phyloP scores from a whole-genome alignment of 495 filamentous ascomycete genomes.

The Oidiodendron maius region DNA sequence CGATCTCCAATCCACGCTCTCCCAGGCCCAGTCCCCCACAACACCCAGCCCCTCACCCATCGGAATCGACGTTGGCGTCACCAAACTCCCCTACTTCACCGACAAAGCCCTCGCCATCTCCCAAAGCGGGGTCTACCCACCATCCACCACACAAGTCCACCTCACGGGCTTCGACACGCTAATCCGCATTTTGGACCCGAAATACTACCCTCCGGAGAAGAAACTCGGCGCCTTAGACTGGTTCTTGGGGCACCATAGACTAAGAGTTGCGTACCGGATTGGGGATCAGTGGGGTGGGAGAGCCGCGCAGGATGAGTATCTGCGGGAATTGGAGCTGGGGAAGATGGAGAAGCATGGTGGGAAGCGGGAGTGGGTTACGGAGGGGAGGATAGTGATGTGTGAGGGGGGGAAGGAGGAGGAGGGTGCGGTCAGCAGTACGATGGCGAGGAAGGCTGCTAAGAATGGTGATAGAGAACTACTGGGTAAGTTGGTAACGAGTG shows the following conservation, averaged over 20 bases:
- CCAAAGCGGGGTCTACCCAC: constrained; percentile 41
- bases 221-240: constrained; percentile 51
- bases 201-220: constrained; percentile 67
- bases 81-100: constrained; percentile 75
- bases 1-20: constrained; percentile 42
- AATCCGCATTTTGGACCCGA: constrained; percentile 72
- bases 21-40: not conserved
- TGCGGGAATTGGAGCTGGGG: constrained; percentile 46
- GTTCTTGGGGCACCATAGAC: constrained; percentile 63
- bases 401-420: constrained; percentile 49
- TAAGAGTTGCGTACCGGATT: constrained; percentile 68
- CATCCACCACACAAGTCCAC: constrained; percentile 59
- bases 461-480: constrained; percentile 49
- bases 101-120: constrained; percentile 75
- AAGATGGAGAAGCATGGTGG: constrained; percentile 51
- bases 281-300: constrained; percentile 58
- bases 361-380: constrained; percentile 57
- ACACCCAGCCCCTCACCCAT: constrained; percentile 9
- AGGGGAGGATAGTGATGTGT: constrained; percentile 58
- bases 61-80: constrained; percentile 72
- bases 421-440: constrained; percentile 70
- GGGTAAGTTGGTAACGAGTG: constrained; percentile 53
- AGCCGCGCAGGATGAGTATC: constrained; percentile 53
- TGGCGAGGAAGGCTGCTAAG: constrained; percentile 59
- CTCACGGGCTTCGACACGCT: constrained; percentile 86